phyloP scores from a whole-genome alignment of 202 grass and related monocot genomes.

The Zizania palustris region DNA sequence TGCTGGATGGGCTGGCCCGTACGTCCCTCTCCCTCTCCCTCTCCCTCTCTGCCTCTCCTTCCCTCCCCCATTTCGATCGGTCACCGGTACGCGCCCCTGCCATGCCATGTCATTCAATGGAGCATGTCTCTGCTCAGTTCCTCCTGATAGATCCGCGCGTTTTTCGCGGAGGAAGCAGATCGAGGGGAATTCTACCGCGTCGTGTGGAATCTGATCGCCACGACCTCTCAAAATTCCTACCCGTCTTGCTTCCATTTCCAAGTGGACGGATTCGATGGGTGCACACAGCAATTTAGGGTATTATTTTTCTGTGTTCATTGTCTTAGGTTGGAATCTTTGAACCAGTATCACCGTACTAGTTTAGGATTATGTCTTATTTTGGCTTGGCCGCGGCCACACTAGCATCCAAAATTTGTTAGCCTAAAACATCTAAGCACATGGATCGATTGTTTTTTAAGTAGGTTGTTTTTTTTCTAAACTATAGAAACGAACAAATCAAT shows the following conservation, averaged over 20 bases:
- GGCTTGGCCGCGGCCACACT: background rate
- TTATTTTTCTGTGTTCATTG: background rate
- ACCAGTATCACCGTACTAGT: background rate
- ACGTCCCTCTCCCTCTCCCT: background rate
- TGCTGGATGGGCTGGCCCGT: constrained; percentile 97
- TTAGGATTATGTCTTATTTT: background rate
- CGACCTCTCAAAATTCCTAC: too few relatives aligned
- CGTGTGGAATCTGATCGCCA: background rate
- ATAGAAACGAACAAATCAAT: background rate
- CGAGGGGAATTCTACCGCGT: background rate
- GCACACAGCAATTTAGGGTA: background rate
- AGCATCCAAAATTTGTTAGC: background rate
- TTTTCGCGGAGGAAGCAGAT: background rate
- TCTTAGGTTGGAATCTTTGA: constrained; percentile 19
- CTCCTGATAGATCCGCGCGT: background rate
- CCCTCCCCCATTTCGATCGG: background rate
- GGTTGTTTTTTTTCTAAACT: background rate
- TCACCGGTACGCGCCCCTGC: background rate
- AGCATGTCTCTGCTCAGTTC: background rate
- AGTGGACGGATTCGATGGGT: background rate
- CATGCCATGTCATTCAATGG: background rate
- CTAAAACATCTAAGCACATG: background rate
- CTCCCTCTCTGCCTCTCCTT: background rate
- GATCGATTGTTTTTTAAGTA: background rate
- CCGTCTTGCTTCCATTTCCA: background rate